Evolutionary conservation across 2,329 filamentous ascomycete species (phyloP), one percentile per base, ranked within the genome.

Genomic region (Leptosphaerulina australis): DNA sequence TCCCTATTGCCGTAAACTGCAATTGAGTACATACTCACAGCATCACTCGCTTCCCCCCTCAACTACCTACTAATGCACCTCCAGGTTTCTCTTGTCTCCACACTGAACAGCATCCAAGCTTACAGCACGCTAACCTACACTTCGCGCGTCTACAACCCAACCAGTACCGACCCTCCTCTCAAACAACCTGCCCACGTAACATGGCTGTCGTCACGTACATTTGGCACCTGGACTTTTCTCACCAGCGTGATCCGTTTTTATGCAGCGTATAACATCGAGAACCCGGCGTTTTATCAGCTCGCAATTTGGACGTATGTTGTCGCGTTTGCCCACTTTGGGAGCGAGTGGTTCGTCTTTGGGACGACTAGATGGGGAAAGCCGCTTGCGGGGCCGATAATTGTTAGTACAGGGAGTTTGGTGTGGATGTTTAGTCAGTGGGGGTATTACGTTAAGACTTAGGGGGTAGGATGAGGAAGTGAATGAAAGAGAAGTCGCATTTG

Each of bases 221-320:
- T 96, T 71, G 91, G 88, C 44, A 94, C 90, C 22, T 97, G 91
- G 87, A 95, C 92, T 0, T 81, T 93, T 50, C 79, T 96, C 50
- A 87, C 88, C 5, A 83, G 85, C 50, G 77, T 96, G 40, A 81
- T 96, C 34, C 84, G 92, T 43, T 77, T 91, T 59, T 95, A 95
- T 68, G 90, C 90, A 4, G 89, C 90, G 25, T 96, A 95, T 76
- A 81, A 95, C 72, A 84, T 96, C 56, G 79, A 84, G 59, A 81
- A 90, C 53, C 82, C 83, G 1, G 81, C 83, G 34, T 79, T 92
- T 45, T 97, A 95, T 73, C 83, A 94, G 70, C 78, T 97, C 50
- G 88, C 88, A 12, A 77, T 94, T 59, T 90, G 87, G 82, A 94
- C 89, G 6, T 96, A 93, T 71, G 81, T 84, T 1, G 80, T 96